Base-by-base conservation (phyloP, 2,329 filamentous ascomycete genomes). In the Exserohilum rostratum region DNA sequence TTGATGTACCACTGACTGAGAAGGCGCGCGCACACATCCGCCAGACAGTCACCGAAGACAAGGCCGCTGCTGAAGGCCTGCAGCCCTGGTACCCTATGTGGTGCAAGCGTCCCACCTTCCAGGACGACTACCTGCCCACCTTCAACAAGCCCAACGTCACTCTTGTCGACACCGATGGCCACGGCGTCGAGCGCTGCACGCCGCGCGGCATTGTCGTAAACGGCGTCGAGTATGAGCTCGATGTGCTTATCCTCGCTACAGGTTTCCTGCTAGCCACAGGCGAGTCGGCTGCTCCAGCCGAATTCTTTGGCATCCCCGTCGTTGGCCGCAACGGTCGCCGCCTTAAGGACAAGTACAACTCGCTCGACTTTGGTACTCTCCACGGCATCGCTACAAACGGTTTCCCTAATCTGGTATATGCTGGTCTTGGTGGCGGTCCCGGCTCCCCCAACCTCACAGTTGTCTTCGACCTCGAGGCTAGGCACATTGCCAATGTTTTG, bases 21-120 rank as follows among this genome's bases (percentile, higher is more conserved):
- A 31, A 53, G 22, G 45, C 45, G 4, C 25, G 45, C 13, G 50
- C 38, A 18, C 38, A 35, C 3, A 38, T 53, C 3, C 31, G 31
- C 5, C 30, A 48, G 9, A 44, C 20, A 5, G 45, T 49, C 3
- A 83, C 87, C 18, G 69, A 79, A 37, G 79, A 87, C 58, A 67
- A 67, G 9, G 66, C 64, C 2, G 82, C 79, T 0, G 85, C 85
- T 0, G 77, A 77, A 38, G 77, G 72, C 9, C 76, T 87, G 9
- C 82, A 84, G 65, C 76, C 84, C 0, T 86, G 83, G 82, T 88
- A 87, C 64, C 79, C 83, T 0, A 69, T 70, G 0, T 86, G 83
- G 81, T 88, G 86, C 75, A 88, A 88, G 67, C 80, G 85, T 1
- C 85, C 85, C 0, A 80, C 77, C 17, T 87, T 87, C 69, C 82